Percentiles rank a stretch among this genome's conserved stretches.
Conservation (phyloP, 2,329 filamentous ascomycete genomes). For the Pyrenophora seminiperda region DNA sequence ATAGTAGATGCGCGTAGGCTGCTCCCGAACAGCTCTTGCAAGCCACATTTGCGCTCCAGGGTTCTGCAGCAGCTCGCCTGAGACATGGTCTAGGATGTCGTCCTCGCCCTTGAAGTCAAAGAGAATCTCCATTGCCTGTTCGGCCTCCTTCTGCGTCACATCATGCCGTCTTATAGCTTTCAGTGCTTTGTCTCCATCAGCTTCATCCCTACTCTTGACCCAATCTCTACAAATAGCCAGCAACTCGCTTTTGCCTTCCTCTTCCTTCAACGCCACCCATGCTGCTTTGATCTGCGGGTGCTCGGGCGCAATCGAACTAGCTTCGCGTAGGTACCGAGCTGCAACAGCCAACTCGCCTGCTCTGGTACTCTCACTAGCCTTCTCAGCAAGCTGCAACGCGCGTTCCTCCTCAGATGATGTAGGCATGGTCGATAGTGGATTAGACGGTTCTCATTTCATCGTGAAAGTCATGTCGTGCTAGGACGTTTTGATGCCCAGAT, state of each 20-base stretch:
- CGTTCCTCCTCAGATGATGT: constrained; percentile 36
- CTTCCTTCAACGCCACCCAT: constrained; percentile 49
- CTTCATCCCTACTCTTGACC: constrained; percentile 43
- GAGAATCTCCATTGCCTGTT: constrained; percentile 50
- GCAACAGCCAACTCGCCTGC: constrained; percentile 47
- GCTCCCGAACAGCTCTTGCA: constrained; percentile 44
- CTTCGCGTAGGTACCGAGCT: constrained; percentile 51
- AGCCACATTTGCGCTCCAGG: constrained; percentile 49
- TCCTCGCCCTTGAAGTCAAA: constrained; percentile 50
- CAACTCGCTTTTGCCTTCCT: constrained; percentile 45
- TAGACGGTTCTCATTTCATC: constrained; percentile 23
- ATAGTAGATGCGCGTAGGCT: constrained; percentile 52
- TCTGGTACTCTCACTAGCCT: constrained; percentile 34
- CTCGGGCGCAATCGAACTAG: constrained; percentile 51
- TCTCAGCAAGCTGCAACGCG: constrained; percentile 39
- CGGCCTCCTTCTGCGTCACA: constrained; percentile 47
- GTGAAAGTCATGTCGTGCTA: constrained; percentile 16
- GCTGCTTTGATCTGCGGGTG: constrained; percentile 49
- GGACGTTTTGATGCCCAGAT: constrained; percentile 12
- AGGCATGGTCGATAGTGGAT: constrained; percentile 30
- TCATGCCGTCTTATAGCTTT: constrained; percentile 33
- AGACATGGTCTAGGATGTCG: constrained; percentile 49
- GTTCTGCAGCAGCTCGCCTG: constrained; percentile 45
- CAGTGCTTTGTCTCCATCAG: constrained; percentile 50
- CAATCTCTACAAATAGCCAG: constrained; percentile 44